These are phyloP conservation scores for Begonia fuchsioides DNA, from an alignment of 306 rosid species.

Conservation along the genomic window DNA sequence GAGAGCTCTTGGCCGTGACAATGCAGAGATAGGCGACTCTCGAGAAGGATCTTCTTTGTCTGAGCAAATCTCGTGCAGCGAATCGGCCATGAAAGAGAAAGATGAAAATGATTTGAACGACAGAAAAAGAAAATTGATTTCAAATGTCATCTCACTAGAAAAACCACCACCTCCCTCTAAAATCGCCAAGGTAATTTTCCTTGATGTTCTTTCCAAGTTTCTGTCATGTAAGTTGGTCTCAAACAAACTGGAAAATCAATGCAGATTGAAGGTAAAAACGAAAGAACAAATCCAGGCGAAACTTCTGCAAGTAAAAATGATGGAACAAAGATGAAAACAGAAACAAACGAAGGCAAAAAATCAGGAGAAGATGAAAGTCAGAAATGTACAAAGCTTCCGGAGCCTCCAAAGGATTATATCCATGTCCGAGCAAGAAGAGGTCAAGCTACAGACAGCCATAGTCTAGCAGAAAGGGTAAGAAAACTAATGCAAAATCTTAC, in stretches of 20 bases:
- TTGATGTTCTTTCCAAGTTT: background rate
- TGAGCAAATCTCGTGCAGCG: conserved; percentile 34
- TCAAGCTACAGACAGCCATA: conserved; percentile 94
- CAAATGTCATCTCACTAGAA: conserved; percentile 17
- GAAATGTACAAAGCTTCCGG: conserved; percentile 19
- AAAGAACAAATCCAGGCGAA: conserved; percentile 22
- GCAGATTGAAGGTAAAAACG: conserved; percentile 14
- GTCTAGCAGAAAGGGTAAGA: conserved; percentile 82
- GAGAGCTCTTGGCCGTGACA: conserved; percentile 33
- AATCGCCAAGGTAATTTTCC: conserved; percentile 18
- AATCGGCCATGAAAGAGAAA: conserved; percentile 13
- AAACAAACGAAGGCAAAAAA: conserved; percentile 8
- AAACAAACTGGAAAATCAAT: background rate
- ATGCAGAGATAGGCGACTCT: conserved; percentile 28
- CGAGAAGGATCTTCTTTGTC: conserved; percentile 44
- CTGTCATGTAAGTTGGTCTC: background rate
- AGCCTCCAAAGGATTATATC: conserved; percentile 78
- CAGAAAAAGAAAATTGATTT: conserved; percentile 29
- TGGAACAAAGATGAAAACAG: conserved; percentile 18
- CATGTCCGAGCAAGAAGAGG: conserved; percentile 94
- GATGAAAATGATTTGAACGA: conserved; percentile 8
- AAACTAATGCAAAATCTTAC: too few relatives aligned
- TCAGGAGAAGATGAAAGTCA: too few relatives aligned
- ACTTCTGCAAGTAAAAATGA: conserved; percentile 22
- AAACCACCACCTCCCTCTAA: too few relatives aligned